Evolutionary conservation across 2,329 filamentous ascomycete species (phyloP).

Genomic region (Colletotrichum trifolii): DNA sequence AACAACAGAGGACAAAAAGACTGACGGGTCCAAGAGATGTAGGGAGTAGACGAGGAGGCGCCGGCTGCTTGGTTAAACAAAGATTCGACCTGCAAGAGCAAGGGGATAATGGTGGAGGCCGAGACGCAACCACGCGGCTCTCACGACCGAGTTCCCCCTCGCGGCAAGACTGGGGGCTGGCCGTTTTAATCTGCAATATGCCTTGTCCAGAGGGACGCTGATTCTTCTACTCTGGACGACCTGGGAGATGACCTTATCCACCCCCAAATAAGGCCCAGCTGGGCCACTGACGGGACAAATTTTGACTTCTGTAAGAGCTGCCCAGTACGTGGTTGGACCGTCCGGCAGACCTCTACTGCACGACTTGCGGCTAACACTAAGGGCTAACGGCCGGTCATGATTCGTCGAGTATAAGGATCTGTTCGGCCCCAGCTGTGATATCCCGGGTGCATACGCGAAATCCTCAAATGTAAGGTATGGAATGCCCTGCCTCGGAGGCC

Average conservation of each 20-base stretch:
- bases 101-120: constrained; percentile 8
- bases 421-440: neutral
- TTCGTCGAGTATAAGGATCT: neutral
- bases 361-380: too few species aligned
- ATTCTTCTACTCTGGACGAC: neutral
- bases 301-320: neutral
- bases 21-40: too few species aligned
- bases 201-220: neutral
- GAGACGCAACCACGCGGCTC: neutral
- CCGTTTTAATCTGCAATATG: constrained; percentile 13
- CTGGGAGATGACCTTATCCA: constrained; percentile 11
- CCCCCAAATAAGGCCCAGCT: neutral
- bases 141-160: neutral
- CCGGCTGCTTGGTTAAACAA: constrained; percentile 1
- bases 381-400: too few species aligned
- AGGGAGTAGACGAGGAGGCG: neutral
- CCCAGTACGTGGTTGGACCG: too few species aligned
- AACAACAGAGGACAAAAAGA: too few species aligned
- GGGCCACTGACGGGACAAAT: neutral
- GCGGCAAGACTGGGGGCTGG: neutral
- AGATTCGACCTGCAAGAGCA: constrained; percentile 11
- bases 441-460: too few species aligned
- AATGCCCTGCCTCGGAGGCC: neutral
- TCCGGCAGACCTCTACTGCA: too few species aligned
- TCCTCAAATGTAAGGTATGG: neutral